Conservation (phyloP, 2,329 filamentous ascomycete species). For the Paraconiothyrium brasiliense region DNA sequence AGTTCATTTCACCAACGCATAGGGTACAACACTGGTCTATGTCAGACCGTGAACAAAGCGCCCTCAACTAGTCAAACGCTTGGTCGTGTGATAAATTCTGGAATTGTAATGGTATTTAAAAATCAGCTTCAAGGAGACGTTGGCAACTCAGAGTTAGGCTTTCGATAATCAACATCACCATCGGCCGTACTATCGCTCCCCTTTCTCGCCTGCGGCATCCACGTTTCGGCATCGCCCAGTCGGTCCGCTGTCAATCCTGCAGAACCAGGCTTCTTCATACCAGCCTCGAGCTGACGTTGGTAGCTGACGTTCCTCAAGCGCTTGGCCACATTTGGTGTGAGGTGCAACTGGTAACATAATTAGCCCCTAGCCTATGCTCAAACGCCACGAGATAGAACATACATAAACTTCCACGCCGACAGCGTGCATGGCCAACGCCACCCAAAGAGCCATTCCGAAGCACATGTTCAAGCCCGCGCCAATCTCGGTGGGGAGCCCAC, state of each 20-base stretch:
- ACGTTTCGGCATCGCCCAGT: constrained; percentile 40
- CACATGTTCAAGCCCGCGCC: constrained; percentile 57
- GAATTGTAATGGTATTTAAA: too few species aligned
- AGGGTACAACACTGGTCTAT: neutral
- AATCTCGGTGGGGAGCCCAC: constrained; percentile 38
- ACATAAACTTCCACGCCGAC: constrained; percentile 55
- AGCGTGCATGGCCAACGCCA: constrained; percentile 62
- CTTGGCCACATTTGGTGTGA: constrained; percentile 63
- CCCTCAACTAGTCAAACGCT: neutral
- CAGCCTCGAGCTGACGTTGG: constrained; percentile 64
- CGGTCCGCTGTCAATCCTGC: constrained; percentile 39
- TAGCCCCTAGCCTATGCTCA: neutral
- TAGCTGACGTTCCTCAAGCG: constrained; percentile 66
- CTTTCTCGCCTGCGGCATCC: constrained; percentile 24
- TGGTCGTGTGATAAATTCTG: neutral
- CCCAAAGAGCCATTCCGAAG: constrained; percentile 65
- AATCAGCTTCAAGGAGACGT: neutral
- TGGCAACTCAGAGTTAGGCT: constrained; percentile 1
- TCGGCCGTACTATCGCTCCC: neutral
- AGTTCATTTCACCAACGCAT: neutral
- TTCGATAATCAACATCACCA: neutral
- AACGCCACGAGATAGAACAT: constrained; percentile 19
- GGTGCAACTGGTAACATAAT: constrained; percentile 27
- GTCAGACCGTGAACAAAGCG: neutral
- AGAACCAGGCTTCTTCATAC: constrained; percentile 57